A percentile compares a stretch with the other conserved stretches of the same genome.
Conservation (phyloP, 2,329 filamentous ascomycete genomes). For the Chalara sp. region DNA sequence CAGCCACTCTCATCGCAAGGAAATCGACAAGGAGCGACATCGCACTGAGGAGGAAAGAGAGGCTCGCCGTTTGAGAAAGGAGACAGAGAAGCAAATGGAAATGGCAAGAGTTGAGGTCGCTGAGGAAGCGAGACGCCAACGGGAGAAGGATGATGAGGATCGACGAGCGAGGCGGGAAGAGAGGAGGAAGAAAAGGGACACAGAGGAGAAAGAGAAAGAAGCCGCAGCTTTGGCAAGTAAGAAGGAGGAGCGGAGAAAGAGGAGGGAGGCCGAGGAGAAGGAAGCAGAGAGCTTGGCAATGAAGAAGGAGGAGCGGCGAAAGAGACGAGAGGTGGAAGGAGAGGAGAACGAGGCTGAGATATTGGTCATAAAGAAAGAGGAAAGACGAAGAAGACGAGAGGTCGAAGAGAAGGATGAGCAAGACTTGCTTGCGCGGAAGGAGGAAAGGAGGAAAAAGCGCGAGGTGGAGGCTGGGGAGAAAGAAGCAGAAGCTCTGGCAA, state of each 20-base stretch:
- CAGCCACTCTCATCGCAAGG: conserved; percentile 9
- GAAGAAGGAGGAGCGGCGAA: conserved; percentile 1
- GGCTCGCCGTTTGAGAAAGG: conserved; percentile 14
- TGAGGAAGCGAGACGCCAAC: conserved; percentile 10
- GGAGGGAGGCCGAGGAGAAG: not conserved
- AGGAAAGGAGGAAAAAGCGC: not conserved
- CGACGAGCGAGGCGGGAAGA: conserved; percentile 15
- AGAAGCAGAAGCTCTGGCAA: not conserved
- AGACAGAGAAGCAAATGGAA: conserved; percentile 17
- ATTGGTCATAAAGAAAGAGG: conserved; percentile 13
- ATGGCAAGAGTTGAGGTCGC: conserved; percentile 17
- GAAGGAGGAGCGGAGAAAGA: not conserved
- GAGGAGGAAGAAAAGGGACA: conserved; percentile 14
- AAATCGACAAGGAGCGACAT: conserved; percentile 12
- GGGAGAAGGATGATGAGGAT: conserved; percentile 21
- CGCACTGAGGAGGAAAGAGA: conserved; percentile 19
- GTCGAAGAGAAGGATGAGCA: conserved; percentile 15
- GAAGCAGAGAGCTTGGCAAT: not conserved
- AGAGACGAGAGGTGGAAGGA: not conserved
- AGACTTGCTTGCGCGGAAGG: not conserved
- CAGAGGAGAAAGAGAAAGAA: conserved; percentile 13
- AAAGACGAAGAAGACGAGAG: conserved; percentile 14
- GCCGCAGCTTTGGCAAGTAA: too few species aligned
- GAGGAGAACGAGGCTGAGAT: conserved; percentile 16
- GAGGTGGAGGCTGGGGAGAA: not conserved